Evolutionary conservation across 1,139 yeast species (phyloP), one percentile per base, ranked within the genome.

Genomic region (Oligophagozyma castellii): DNA sequence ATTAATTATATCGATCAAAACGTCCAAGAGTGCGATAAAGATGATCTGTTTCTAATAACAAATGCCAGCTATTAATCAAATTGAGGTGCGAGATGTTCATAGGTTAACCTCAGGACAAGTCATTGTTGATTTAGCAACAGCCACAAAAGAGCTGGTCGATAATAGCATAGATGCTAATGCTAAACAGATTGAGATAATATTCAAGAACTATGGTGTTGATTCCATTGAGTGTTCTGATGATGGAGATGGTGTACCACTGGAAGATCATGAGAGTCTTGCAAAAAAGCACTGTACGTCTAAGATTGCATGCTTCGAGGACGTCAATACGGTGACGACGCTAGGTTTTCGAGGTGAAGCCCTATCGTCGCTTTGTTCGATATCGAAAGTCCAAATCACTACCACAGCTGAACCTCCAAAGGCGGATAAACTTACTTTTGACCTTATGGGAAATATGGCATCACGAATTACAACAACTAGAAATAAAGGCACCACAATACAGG

Each of bases 71-170:
- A 29, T 29, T 13, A 20, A 16, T n/a, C 28, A 28, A 16, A 28
- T 28, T n/a, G 14, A 15, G 8, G 22, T 19, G n/a, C 10, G 10
- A 14, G 64, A 59, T 40, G 64, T 84, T 6, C 83, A 79, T 39
- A 63, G 67, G 35, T 70, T 89, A 33, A 83, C 95, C 0, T 81
- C 95, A 0, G 95, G 95, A 0, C 96, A 89, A 51, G 96, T 89
- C 12, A 79, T 89, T 14, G 69, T 75, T 5, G 94, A 81, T 43
- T 55, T 89, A 22, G 61, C 70, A 0, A 70, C 86, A 1, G 78
- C 81, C 0, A 72, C 78, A 19, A 89, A 89, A 48, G 98, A 89
- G 51, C 57, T 86, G 7, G 63, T 89, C 2, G 98, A 89, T 45
- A 89, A 89, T 48, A 60, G 93, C 24, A 59, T 89, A 6, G 96